Conservation (phyloP, 2,329 filamentous ascomycete species). For the Aureobasidium sp. region DNA sequence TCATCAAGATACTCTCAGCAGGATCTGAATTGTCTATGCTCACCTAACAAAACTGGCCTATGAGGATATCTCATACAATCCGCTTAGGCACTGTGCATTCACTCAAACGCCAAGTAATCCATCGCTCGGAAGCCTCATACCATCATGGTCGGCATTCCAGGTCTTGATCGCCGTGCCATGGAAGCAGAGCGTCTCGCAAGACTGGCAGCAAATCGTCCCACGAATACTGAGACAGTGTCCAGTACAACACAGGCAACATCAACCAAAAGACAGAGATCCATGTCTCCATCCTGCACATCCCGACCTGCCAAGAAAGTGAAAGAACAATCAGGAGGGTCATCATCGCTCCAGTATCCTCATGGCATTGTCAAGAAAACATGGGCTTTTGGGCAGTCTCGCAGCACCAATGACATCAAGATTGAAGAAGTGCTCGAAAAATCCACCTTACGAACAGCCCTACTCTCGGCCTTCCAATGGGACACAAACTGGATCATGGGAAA, state of each 20-base stretch:
- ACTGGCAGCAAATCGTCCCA: conserved; percentile 38
- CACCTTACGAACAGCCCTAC: conserved; percentile 65
- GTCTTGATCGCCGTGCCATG: conserved; percentile 73
- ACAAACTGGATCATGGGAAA: conserved; percentile 63
- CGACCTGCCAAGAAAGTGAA: conserved; percentile 16
- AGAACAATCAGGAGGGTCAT: neutral
- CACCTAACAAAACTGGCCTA: neutral
- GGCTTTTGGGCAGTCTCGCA: conserved; percentile 55
- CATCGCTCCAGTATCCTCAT: conserved; percentile 39
- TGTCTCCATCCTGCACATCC: conserved; percentile 29
- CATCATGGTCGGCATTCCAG: conserved; percentile 35
- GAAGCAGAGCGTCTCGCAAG: conserved; percentile 75
- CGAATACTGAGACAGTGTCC: conserved; percentile 26
- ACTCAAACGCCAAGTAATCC: neutral
- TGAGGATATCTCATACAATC: neutral
- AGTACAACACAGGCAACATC: neutral
- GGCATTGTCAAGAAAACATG: conserved; percentile 80
- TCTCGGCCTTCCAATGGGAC: conserved; percentile 86
- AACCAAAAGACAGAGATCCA: conserved; percentile 46
- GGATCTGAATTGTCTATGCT: neutral
- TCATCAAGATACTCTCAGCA: neutral
- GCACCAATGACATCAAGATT: conserved; percentile 70
- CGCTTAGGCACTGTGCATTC: neutral
- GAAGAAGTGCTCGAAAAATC: conserved; percentile 76
- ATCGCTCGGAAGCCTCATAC: neutral